phyloP scores from a whole-genome alignment of 495 filamentous ascomycete genomes.

The Cercophora scortea region DNA sequence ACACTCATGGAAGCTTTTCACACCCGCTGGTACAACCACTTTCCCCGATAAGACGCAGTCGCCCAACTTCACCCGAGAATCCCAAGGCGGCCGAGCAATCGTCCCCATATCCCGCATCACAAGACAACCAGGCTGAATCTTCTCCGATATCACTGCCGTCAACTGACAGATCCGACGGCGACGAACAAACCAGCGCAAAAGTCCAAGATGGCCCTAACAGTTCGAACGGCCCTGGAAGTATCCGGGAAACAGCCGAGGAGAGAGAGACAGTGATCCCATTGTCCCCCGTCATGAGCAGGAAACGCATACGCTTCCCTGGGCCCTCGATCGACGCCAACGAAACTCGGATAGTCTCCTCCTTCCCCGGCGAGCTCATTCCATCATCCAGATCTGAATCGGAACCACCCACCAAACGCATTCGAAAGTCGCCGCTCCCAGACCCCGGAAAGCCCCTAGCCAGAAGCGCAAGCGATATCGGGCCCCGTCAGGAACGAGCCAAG shows the following conservation, averaged over 20 bases:
- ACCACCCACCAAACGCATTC: conserved; percentile 22
- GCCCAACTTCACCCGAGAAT: too few relatives aligned
- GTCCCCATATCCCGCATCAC: neutral
- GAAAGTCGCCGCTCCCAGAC: neutral
- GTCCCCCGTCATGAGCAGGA: conserved; percentile 4
- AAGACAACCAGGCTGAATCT: too few relatives aligned
- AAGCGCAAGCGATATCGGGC: conserved; percentile 33
- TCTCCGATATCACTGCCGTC: too few relatives aligned
- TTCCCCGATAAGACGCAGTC: too few relatives aligned
- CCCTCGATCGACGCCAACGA: neutral
- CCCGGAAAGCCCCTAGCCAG: conserved; percentile 9
- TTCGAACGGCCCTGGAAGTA: neutral
- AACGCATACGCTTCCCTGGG: neutral
- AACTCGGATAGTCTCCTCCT: conserved; percentile 16
- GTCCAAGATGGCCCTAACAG: too few relatives aligned
- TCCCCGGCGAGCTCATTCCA: conserved; percentile 1
- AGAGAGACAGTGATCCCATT: conserved; percentile 6
- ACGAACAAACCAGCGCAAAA: too few relatives aligned
- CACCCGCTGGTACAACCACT: too few relatives aligned
- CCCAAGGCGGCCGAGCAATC: neutral
- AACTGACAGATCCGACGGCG: too few relatives aligned
- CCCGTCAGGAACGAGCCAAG: conserved; percentile 7
- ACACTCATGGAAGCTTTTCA: too few relatives aligned
- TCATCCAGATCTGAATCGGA: conserved; percentile 27
- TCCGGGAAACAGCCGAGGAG: neutral